These are phyloP conservation scores for Trichophyton verrucosum DNA, from an alignment of 2,329 filamentous ascomycete genomes.

Conservation along the genomic window DNA sequence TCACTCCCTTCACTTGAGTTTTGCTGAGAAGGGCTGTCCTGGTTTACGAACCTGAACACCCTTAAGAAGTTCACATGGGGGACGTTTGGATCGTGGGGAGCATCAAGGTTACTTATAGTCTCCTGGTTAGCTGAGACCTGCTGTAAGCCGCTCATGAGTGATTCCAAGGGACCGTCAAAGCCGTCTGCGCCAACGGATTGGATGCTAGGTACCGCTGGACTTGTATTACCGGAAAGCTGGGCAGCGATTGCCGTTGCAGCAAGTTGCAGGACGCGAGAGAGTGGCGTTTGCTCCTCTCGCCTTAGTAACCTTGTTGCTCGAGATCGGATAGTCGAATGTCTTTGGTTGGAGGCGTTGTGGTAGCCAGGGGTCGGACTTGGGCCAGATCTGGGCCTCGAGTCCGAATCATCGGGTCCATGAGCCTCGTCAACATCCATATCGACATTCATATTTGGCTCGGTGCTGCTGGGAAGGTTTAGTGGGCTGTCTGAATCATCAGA, in stretches of 20 bases:
- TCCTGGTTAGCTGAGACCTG: constrained; percentile 47
- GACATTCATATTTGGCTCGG: constrained; percentile 32
- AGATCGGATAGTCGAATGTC: constrained; percentile 24
- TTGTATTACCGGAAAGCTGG: constrained; percentile 50
- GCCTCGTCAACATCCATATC: constrained; percentile 31
- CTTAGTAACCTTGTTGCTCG: constrained; percentile 42
- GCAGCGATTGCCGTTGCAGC: constrained; percentile 53
- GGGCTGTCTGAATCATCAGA: constrained; percentile 24
- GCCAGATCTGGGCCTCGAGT: constrained; percentile 17
- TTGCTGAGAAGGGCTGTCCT: constrained; percentile 23
- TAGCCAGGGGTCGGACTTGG: not conserved
- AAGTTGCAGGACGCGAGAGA: constrained; percentile 50
- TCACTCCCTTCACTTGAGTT: constrained; percentile 18
- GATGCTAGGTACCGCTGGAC: constrained; percentile 43
- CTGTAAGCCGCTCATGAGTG: constrained; percentile 50
- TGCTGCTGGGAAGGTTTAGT: constrained; percentile 25
- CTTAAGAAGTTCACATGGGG: constrained; percentile 55
- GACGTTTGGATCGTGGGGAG: constrained; percentile 32
- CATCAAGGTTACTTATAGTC: constrained; percentile 15
- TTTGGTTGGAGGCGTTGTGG: constrained; percentile 16
- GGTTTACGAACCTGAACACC: constrained; percentile 55
- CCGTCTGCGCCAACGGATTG: constrained; percentile 43
- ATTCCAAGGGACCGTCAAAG: constrained; percentile 50
- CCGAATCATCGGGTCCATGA: constrained; percentile 33
- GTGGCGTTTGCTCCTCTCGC: constrained; percentile 49